These are phyloP conservation scores for Trichoderma brevicompactum DNA, from an alignment of 2,329 filamentous ascomycete genomes.

Conservation along the genomic window DNA sequence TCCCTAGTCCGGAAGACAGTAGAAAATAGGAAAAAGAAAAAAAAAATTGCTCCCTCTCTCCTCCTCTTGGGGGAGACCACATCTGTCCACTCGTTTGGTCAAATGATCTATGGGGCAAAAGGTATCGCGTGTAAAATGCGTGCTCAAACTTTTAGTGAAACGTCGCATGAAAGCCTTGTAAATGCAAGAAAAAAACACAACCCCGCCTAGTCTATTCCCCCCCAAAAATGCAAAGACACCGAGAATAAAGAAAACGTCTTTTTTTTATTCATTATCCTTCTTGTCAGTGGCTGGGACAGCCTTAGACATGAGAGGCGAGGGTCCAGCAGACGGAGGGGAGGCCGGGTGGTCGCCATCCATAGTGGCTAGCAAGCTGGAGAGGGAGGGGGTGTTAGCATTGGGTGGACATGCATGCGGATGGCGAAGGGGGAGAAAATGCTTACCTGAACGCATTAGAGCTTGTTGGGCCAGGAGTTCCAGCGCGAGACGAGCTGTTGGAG, in stretches of 20 bases:
- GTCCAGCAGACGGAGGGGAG: constrained; percentile 71
- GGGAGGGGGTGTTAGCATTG: background rate
- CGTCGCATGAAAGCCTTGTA: constrained; percentile 53
- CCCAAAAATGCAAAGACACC: constrained; percentile 53
- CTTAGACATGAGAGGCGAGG: constrained; percentile 69
- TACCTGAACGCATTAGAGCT: constrained; percentile 95
- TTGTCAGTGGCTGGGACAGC: constrained; percentile 61
- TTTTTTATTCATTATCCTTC: constrained; percentile 54
- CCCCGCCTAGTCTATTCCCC: constrained; percentile 55
- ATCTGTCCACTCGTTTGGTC: constrained; percentile 41
- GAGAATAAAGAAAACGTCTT: constrained; percentile 38
- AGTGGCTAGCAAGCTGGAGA: constrained; percentile 59
- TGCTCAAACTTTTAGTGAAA: constrained; percentile 53
- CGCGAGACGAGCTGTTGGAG: constrained; percentile 85
- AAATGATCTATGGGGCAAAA: constrained; percentile 50
- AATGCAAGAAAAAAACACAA: constrained; percentile 52
- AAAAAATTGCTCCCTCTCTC: constrained; percentile 36
- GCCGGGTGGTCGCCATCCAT: constrained; percentile 66
- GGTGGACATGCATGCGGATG: too few species aligned
- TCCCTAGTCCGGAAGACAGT: constrained; percentile 37
- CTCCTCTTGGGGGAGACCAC: constrained; percentile 40
- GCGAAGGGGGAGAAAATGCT: constrained; percentile 42
- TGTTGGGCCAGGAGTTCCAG: constrained; percentile 75
- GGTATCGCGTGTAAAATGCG: constrained; percentile 56
- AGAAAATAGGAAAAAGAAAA: constrained; percentile 15